A percentile compares a stretch with the other conserved stretches of the same genome.
These are phyloP conservation scores for Aspergillus nidulans DNA, from an alignment of 495 filamentous ascomycete genomes.

Conservation along the genomic window DNA sequence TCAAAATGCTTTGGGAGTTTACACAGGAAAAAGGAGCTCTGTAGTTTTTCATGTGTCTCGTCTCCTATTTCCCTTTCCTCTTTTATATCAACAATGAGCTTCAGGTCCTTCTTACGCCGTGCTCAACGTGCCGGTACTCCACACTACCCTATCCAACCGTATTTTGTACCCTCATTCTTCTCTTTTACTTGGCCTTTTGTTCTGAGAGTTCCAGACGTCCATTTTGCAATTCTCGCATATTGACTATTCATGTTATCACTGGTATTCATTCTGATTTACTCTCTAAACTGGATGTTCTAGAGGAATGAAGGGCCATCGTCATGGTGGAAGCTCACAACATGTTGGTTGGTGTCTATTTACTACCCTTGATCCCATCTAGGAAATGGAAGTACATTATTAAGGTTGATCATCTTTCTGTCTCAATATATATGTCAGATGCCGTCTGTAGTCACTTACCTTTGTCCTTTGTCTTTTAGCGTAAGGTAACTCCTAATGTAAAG, in stretches of 20 bases:
- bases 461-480: neutral
- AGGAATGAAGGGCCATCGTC: neutral
- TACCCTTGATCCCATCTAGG: neutral
- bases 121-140: neutral
- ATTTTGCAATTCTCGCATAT: neutral
- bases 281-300: neutral
- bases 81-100: neutral
- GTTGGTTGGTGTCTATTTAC: neutral
- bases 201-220: neutral
- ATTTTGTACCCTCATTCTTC: neutral
- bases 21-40: conserved; percentile 45
- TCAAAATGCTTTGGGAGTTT: conserved; percentile 94
- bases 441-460: neutral
- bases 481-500: too few species aligned
- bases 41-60: conserved; percentile 19
- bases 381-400: neutral
- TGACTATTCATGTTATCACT: neutral
- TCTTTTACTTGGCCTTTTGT: neutral
- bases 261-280: neutral
- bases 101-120: neutral
- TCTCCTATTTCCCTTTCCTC: neutral
- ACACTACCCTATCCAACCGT: neutral
- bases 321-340: neutral
- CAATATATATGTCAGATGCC: too few species aligned
- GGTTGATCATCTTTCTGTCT: neutral